Base-by-base conservation (phyloP, 148 eudicot genomes). In the Rhododendron henanense region DNA sequence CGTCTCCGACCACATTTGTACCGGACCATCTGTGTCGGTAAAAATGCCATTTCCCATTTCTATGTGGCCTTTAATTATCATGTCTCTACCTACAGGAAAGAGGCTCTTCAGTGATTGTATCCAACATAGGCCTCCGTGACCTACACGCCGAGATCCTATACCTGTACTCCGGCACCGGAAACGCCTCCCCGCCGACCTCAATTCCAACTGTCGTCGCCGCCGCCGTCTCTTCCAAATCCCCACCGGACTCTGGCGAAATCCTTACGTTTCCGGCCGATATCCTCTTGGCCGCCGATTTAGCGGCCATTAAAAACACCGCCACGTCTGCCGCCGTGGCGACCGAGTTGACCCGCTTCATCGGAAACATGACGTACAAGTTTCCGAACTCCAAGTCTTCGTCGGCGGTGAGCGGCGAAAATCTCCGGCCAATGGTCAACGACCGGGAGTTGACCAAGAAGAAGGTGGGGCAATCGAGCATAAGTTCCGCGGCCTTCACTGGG, bases 301-400 rank as follows among this genome's bases (percentile, higher is more conserved):
- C 87, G 23, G 87, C 83, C 83, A 88, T 63, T 10, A 85, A 63
- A 31, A 88, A 55, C 50, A 35, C 89, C 0, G 89, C 89, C 74
- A 88, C 83, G 44, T 91, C 93, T 0, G 89, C 87, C 3, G 88
- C 88, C n/a, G 90, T 91, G 45, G 87, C 86, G 3, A 88, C 44
- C 0, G 93, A 91, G 9, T 87, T 91, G 47, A 87, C 74, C 19
- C 91, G 87, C 82, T 75, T 88, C 90, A 91, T 91, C 51, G 93
- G 93, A 71, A 91, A 85, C 89, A 91, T 89, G 51, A 90, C 78
- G 61, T 91, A 91, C 14, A 91, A 51, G 48, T 88, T 88, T 1
- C 93, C 93, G 6, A 84, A 81, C 76, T 89, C 91, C 82, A 91
- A 73, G 19, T 91, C 91, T 51, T 88, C 91, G 69, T 91, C 91